These are phyloP conservation scores for Kuraishia floccosa DNA, from an alignment of 805 yeast genomes.

Conservation along the genomic window DNA sequence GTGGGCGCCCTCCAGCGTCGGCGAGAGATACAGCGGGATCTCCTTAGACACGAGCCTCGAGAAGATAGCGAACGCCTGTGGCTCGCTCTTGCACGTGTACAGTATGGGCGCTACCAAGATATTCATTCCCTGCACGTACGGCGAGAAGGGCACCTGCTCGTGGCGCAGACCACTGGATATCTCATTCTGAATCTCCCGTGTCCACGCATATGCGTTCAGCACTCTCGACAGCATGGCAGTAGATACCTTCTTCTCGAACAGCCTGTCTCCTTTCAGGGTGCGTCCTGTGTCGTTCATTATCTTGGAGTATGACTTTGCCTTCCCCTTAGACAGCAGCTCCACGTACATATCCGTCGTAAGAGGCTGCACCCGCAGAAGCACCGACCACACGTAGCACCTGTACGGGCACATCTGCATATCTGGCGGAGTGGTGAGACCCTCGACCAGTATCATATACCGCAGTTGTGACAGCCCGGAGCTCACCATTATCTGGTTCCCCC, in stretches of 20 bases:
- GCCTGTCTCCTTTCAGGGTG: constrained; percentile 65
- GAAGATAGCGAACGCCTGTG: constrained; percentile 72
- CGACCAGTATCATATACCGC: constrained; percentile 37
- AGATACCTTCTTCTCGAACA: constrained; percentile 53
- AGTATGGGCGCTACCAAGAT: constrained; percentile 78
- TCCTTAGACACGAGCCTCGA: constrained; percentile 47
- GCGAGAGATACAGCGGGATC: constrained; percentile 71
- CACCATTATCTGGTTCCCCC: constrained; percentile 29
- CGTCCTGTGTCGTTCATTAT: constrained; percentile 81
- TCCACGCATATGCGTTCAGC: constrained; percentile 60
- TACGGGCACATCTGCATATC: constrained; percentile 39
- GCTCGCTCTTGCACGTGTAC: constrained; percentile 67
- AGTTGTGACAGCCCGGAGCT: constrained; percentile 41
- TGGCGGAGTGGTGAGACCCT: constrained; percentile 20
- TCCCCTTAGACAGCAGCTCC: constrained; percentile 40
- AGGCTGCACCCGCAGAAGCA: constrained; percentile 54
- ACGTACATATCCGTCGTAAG: constrained; percentile 44
- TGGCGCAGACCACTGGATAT: constrained; percentile 7
- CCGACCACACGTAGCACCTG: constrained; percentile 72
- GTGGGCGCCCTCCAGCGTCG: constrained; percentile 72
- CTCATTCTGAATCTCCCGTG: constrained; percentile 6
- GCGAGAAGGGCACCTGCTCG: constrained; percentile 13
- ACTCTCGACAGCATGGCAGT: constrained; percentile 61
- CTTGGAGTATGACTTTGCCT: constrained; percentile 50
- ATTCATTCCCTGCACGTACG: constrained; percentile 89